These are phyloP conservation scores for Phialophora tarda DNA, from an alignment of 2,329 filamentous ascomycete genomes.

Conservation along the genomic window DNA sequence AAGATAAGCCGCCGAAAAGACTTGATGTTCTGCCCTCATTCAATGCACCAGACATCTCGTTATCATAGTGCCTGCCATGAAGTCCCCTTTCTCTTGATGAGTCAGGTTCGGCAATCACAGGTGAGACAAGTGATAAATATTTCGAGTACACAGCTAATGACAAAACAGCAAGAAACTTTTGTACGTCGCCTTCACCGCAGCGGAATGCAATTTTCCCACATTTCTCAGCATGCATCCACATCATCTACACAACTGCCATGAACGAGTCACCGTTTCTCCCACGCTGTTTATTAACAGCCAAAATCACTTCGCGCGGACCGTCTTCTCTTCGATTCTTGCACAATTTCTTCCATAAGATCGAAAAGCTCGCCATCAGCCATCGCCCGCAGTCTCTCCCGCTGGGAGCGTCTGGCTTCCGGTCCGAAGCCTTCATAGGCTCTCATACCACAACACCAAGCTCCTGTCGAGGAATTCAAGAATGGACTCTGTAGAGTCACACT, in stretches of 20 bases:
- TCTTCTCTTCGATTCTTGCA: constrained; percentile 1
- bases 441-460: constrained; percentile 13
- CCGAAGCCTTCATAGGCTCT: constrained; percentile 18
- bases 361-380: too few species aligned
- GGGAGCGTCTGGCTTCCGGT: constrained; percentile 8
- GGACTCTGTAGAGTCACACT: constrained; percentile 3
- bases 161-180: constrained; percentile 15
- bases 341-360: too few species aligned
- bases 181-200: constrained; percentile 14
- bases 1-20: too few species aligned
- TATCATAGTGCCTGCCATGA: too few species aligned
- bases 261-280: constrained; percentile 18
- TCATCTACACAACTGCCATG: constrained; percentile 17
- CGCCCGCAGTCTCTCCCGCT: constrained; percentile 7
- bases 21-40: too few species aligned
- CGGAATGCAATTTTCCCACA: constrained; percentile 12
- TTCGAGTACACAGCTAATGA: too few species aligned
- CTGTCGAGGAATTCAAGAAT: constrained; percentile 16
- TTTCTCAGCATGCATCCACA: constrained; percentile 18
- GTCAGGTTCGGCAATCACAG: too few species aligned
- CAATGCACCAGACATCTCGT: too few species aligned
- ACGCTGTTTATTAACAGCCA: constrained; percentile 12
- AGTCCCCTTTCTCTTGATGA: too few species aligned
- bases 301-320: constrained; percentile 10
- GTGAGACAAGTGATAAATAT: too few species aligned